Conservation (phyloP, 208 protist species). For the Leptomonas seymouri region DNA sequence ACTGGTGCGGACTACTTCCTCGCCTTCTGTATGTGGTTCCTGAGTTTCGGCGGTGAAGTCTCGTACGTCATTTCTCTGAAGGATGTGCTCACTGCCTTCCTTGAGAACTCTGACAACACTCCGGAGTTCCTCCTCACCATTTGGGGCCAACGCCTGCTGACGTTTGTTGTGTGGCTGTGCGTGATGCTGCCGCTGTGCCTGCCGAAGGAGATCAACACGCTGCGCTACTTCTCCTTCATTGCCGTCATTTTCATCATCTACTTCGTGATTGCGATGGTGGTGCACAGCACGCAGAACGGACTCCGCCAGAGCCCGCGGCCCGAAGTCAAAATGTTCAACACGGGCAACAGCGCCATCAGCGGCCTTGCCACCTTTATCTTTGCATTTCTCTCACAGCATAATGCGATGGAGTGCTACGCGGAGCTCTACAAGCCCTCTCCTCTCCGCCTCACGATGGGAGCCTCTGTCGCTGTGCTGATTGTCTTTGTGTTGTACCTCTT, state of each 20-base stretch:
- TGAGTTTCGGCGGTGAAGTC: conserved; percentile 62
- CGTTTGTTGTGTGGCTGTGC: conserved; percentile 58
- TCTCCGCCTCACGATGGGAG: conserved; percentile 53
- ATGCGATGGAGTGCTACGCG: conserved; percentile 62
- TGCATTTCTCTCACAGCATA: conserved; percentile 73
- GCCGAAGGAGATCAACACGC: conserved; percentile 83
- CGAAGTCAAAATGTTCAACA: conserved; percentile 52
- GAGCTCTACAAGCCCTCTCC: conserved; percentile 65
- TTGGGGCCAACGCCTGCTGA: conserved; percentile 53
- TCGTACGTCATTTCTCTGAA: conserved; percentile 79
- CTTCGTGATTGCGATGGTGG: conserved; percentile 72
- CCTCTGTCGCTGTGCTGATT: conserved; percentile 39
- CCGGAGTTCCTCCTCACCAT: conserved; percentile 34
- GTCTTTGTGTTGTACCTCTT: conserved; percentile 74
- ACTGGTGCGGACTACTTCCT: conserved; percentile 58
- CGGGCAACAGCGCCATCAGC: conserved; percentile 52
- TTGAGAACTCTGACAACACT: conserved; percentile 33
- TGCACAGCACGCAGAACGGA: conserved; percentile 51
- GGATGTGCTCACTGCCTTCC: conserved; percentile 57
- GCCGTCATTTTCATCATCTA: conserved; percentile 69
- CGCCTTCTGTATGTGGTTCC: conserved; percentile 53
- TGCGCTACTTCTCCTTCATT: conserved; percentile 69
- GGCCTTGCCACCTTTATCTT: conserved; percentile 76
- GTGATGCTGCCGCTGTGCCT: conserved; percentile 79
- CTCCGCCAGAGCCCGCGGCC: conserved; percentile 35